Evolutionary conservation across 768 basidiomycete species (phyloP).

Genomic region (Boletus barrowsii): DNA sequence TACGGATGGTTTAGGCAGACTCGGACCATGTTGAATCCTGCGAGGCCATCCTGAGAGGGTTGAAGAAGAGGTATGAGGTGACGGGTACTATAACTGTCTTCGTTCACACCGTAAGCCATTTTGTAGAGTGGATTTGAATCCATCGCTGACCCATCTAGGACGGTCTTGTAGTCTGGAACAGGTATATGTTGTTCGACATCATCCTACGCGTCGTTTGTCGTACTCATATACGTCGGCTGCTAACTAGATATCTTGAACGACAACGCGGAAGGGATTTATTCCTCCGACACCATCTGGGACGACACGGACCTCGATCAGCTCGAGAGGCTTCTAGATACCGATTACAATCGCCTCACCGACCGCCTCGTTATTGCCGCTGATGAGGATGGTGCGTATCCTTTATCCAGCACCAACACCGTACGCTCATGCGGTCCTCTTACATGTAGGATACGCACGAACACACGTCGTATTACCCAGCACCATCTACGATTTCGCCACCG

Average conservation of each 20-base stretch:
- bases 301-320: slow-evolving; percentile 46
- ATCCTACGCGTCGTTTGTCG: background rate
- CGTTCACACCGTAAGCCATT: slow-evolving; percentile 53
- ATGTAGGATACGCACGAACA: slow-evolving; percentile 1
- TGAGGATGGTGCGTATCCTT: slow-evolving; percentile 11
- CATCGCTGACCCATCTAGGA: background rate
- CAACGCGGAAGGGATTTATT: slow-evolving; percentile 40
- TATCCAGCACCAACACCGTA: too few species aligned
- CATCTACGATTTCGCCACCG: slow-evolving; percentile 54
- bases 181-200: slow-evolving; percentile 25
- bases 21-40: slow-evolving; percentile 44
- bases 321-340: slow-evolving; percentile 40
- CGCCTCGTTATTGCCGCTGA: slow-evolving; percentile 43
- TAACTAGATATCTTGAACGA: slow-evolving; percentile 41
- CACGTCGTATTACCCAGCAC: slow-evolving; percentile 51
- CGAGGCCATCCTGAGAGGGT: slow-evolving; percentile 45
- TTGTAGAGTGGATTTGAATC: background rate
- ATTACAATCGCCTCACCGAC: slow-evolving; percentile 48
- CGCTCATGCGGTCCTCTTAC: background rate
- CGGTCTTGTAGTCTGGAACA: slow-evolving; percentile 42
- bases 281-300: slow-evolving; percentile 40
- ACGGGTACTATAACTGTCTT: slow-evolving; percentile 43
- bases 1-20: slow-evolving; percentile 32
- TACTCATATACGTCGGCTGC: background rate
- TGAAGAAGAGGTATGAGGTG: slow-evolving; percentile 43